Percentiles rank a stretch among this genome's conserved stretches.
Conservation (phyloP, 2,329 filamentous ascomycete genomes). For the Aspergillus ibericus region DNA sequence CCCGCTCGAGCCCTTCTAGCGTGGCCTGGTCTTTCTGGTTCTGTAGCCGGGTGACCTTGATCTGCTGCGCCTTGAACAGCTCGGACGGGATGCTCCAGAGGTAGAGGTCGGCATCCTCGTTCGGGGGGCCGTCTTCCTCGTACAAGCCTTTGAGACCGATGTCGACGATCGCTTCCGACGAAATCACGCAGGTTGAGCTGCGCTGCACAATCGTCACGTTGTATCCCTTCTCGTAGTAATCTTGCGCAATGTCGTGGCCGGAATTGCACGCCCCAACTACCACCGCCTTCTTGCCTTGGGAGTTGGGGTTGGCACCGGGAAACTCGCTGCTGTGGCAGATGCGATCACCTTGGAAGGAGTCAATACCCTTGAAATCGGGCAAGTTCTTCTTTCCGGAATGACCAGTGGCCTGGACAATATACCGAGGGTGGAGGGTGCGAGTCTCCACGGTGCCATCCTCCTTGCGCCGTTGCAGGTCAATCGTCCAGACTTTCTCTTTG, state of each 20-base stretch:
- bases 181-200: constrained; percentile 64
- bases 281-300: constrained; percentile 59
- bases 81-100: constrained; percentile 59
- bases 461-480: constrained; percentile 50
- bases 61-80: constrained; percentile 61
- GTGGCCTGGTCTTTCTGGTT: constrained; percentile 37
- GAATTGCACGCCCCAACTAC: constrained; percentile 70
- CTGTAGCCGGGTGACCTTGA: constrained; percentile 44
- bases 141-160: constrained; percentile 55
- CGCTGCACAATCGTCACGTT: constrained; percentile 70
- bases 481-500: constrained; percentile 53
- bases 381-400: constrained; percentile 66
- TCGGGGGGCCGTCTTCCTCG: constrained; percentile 53
- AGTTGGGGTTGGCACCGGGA: constrained; percentile 50
- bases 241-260: constrained; percentile 67
- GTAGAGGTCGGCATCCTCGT: constrained; percentile 66
- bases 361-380: constrained; percentile 49
- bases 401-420: constrained; percentile 67
- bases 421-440: constrained; percentile 60
- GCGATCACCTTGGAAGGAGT: constrained; percentile 58
- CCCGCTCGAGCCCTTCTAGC: constrained; percentile 51
- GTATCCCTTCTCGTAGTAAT: constrained; percentile 66
- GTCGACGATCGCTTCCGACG: constrained; percentile 54
- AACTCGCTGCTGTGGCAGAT: constrained; percentile 65
- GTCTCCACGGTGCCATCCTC: constrained; percentile 44